A percentile compares a stretch with the other conserved stretches of the same genome.
These are phyloP conservation scores for Phaeotremella skinneri DNA, from an alignment of 768 basidiomycete genomes.

Conservation along the genomic window DNA sequence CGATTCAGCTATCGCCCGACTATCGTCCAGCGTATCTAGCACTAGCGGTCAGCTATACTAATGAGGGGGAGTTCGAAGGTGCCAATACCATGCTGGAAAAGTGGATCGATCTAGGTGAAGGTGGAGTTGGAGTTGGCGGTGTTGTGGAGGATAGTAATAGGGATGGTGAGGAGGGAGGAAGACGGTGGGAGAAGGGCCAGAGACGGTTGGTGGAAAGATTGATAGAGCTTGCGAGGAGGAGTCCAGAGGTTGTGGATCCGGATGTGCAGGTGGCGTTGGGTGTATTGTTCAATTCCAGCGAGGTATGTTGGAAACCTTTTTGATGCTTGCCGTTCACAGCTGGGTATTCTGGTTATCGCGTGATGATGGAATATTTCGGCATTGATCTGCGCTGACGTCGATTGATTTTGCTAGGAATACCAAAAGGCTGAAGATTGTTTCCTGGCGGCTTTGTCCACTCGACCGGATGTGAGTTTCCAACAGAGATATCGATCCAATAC, in stretches of 20 bases:
- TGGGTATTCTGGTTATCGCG: background rate
- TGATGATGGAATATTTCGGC: background rate
- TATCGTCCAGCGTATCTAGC: constrained; percentile 77
- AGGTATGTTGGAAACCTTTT: constrained; percentile 57
- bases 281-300: constrained; percentile 85
- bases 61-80: constrained; percentile 73
- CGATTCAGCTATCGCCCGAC: constrained; percentile 74
- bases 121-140: constrained; percentile 55
- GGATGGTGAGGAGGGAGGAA: constrained; percentile 25
- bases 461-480: constrained; percentile 68
- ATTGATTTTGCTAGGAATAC: constrained; percentile 66
- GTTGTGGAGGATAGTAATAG: constrained; percentile 48
- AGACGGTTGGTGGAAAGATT: constrained; percentile 67
- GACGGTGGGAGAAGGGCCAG: constrained; percentile 34
- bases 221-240: constrained; percentile 72
- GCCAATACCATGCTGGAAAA: constrained; percentile 76
- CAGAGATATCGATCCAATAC: too few relatives aligned
- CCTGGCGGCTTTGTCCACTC: constrained; percentile 74
- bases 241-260: constrained; percentile 70
- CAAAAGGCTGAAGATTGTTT: constrained; percentile 93
- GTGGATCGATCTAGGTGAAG: constrained; percentile 63
- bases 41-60: constrained; percentile 83
- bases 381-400: background rate
- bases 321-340: too few relatives aligned
- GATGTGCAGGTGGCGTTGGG: constrained; percentile 95